Evolutionary conservation across 164 flowering plant genomes (phyloP), one percentile per base, ranked within the genome.

Genomic region (Sedum album): DNA sequence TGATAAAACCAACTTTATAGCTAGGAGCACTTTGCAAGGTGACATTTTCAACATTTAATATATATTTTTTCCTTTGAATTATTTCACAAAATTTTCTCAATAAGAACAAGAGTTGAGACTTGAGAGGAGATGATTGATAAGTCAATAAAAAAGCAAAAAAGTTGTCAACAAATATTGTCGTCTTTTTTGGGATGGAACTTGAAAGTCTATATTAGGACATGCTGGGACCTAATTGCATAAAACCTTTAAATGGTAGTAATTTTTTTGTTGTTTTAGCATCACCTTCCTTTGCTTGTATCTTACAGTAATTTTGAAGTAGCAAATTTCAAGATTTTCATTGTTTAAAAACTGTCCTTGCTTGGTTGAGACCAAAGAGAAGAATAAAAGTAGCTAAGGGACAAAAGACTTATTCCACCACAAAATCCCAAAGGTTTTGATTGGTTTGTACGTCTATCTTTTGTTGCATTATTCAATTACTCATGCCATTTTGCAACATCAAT

Each of bases 371-470:
- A n/a, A n/a, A n/a, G n/a, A 14, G 31, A 26, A 64, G 66, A 72
- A 21, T 46, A 38, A 73, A 70, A 21, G 41, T 31, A 72, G 55
- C n/a, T n/a, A n/a, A n/a, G n/a, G 69, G 48, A 60, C 68, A 39
- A 66, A 65, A n/a, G 67, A 26, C 60, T 51, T 55, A 55, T 55
- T 55, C 30, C 60, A 10, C 31, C 1, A 55, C 48, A 62, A 49
- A 51, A 72, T 9, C 65, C 38, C 74, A 78, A 73, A 75, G 74
- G 66, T 70, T 69, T 78, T 78, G 76, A 73, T 74, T 60, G 73
- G 44, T 66, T 38, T 38, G 10, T 0, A 38, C 10, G 41, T 38
- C 41, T 0, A 1, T 38, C 13, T 10, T 8, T 39, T 14, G 42
- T 39, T 39, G 42, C 42, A 39, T 39, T 39, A 39, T 57, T 63